phyloP scores from a whole-genome alignment of 2,329 filamentous ascomycete genomes.

The Trichoderma pleuroti region DNA sequence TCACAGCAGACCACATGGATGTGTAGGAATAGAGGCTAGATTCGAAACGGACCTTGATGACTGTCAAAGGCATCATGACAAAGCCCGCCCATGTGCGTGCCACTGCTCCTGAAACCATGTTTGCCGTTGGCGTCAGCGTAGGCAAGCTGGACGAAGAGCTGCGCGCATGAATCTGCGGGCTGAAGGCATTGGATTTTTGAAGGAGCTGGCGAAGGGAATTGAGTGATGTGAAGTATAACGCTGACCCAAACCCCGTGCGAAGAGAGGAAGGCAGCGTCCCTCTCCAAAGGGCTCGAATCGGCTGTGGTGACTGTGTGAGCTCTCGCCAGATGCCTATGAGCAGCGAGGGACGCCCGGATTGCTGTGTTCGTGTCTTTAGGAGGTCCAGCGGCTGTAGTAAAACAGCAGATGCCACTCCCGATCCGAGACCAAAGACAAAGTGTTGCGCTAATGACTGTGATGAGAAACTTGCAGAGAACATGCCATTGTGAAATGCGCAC shows the following conservation, averaged over 20 bases:
- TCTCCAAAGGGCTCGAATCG: conserved; percentile 76
- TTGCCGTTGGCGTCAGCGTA: conserved; percentile 77
- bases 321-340: conserved; percentile 28
- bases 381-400: conserved; percentile 93
- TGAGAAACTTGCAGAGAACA: conserved; percentile 10
- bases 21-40: conserved; percentile 80
- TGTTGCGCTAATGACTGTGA: conserved; percentile 61
- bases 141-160: conserved; percentile 68
- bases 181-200: conserved; percentile 26
- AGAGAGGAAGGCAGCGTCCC: conserved; percentile 90
- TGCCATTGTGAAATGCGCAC: conserved; percentile 5
- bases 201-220: conserved; percentile 75
- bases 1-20: conserved; percentile 67
- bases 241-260: conserved; percentile 86
- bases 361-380: conserved; percentile 93
- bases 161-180: conserved; percentile 24
- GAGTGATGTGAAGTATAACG: conserved; percentile 88
- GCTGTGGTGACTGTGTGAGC: conserved; percentile 54
- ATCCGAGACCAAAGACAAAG: conserved; percentile 82
- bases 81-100: conserved; percentile 86
- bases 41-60: conserved; percentile 96
- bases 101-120: conserved; percentile 77
- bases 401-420: conserved; percentile 81
- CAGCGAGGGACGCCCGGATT: conserved; percentile 71
- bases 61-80: conserved; percentile 90